Conservation (phyloP, 129 eudicot species). For the Oenanthe sinensis region DNA sequence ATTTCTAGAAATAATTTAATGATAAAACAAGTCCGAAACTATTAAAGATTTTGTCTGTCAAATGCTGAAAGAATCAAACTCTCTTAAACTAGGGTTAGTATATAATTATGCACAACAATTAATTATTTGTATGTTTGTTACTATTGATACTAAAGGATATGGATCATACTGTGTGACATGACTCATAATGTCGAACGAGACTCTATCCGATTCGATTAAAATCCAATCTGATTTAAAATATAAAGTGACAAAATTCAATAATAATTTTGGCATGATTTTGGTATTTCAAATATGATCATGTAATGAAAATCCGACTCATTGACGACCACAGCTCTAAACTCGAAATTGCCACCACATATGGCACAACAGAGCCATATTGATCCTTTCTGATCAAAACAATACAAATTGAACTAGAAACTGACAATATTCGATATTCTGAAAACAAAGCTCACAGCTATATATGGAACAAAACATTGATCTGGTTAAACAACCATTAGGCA, state of each 20-base stretch:
- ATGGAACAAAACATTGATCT: conserved; percentile 3
- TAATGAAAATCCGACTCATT: too few relatives aligned
- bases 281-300: too few relatives aligned
- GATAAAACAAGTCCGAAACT: neutral
- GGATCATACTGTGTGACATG: neutral
- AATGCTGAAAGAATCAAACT: neutral
- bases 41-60: neutral
- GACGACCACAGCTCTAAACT: neutral
- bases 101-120: neutral
- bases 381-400: neutral
- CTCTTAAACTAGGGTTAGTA: neutral
- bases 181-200: neutral
- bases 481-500: neutral
- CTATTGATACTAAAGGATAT: neutral
- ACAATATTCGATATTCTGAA: conserved; percentile 1
- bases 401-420: neutral
- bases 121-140: neutral
- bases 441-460: neutral
- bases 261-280: neutral
- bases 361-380: neutral
- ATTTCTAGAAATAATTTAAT: neutral
- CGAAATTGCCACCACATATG: neutral
- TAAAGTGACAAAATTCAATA: too few relatives aligned
- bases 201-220: too few relatives aligned
- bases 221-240: too few relatives aligned